phyloP scores from a whole-genome alignment of 306 rosid species.

The Pterocarpus santalinus region DNA sequence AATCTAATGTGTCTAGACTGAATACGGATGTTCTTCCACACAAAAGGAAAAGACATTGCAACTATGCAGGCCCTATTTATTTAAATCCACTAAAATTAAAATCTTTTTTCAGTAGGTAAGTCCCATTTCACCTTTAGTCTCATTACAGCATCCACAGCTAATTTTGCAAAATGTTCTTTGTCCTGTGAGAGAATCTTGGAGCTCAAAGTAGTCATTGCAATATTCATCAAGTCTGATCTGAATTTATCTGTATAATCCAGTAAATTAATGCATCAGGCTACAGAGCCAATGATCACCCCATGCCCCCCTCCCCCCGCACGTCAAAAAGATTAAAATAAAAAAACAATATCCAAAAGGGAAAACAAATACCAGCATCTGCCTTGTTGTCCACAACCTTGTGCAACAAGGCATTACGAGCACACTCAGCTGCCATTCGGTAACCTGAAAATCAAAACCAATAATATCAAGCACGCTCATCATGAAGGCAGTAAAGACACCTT shows the following conservation, averaged over 20 bases:
- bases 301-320: neutral
- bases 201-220: constrained; percentile 97
- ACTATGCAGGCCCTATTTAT: neutral
- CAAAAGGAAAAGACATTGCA: neutral
- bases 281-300: neutral
- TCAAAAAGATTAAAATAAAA: neutral
- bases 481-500: neutral
- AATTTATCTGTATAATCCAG: constrained; percentile 72
- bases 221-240: constrained; percentile 91
- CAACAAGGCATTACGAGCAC: constrained; percentile 83
- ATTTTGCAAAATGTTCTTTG: constrained; percentile 90
- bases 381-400: constrained; percentile 86
- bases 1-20: neutral
- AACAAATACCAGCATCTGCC: constrained; percentile 71
- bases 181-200: constrained; percentile 98
- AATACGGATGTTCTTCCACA: neutral
- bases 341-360: constrained; percentile 6
- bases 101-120: neutral
- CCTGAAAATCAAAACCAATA: constrained; percentile 59
- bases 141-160: constrained; percentile 97
- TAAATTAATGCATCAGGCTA: constrained; percentile 12
- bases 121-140: constrained; percentile 77
- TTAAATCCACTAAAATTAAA: constrained; percentile 3
- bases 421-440: constrained; percentile 95
- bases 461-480: constrained; percentile 17